These are phyloP conservation scores for Tricholoma hemisulphureum DNA, from an alignment of 768 basidiomycete species.

Conservation along the genomic window DNA sequence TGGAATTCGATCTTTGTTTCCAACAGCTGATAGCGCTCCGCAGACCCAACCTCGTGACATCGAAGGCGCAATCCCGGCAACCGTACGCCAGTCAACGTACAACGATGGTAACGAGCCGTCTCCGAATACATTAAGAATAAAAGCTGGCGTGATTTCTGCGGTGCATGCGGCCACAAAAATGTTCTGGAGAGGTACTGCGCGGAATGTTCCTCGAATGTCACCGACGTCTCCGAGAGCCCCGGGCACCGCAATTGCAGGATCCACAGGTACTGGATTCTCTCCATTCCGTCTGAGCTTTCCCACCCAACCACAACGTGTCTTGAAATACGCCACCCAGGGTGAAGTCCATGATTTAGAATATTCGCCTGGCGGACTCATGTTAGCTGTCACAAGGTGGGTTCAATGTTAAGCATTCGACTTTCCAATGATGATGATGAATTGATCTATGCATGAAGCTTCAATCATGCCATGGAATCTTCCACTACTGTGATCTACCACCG, in stretches of 20 bases:
- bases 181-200: neutral
- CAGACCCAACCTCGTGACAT: neutral
- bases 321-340: slow-evolving; percentile 2
- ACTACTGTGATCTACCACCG: slow-evolving; percentile 3
- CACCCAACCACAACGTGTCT: neutral
- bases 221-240: neutral
- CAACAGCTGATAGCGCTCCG: neutral
- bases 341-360: slow-evolving; percentile 15
- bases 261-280: neutral
- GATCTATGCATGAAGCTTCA: slow-evolving; percentile 8
- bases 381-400: slow-evolving; percentile 12
- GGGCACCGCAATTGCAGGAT: neutral
- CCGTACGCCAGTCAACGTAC: neutral
- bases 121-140: neutral
- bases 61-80: neutral
- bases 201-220: neutral
- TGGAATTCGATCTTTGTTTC: no score
- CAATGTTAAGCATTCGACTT: neutral
- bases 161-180: neutral
- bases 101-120: neutral
- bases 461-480: neutral
- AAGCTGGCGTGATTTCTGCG: neutral
- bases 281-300: neutral
- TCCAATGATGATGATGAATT: neutral
- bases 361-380: slow-evolving; percentile 7